A percentile compares a stretch with the other conserved stretches of the same genome.
Conservation (phyloP, 2,329 filamentous ascomycete genomes). For the Penicillium aurantiogriseum region DNA sequence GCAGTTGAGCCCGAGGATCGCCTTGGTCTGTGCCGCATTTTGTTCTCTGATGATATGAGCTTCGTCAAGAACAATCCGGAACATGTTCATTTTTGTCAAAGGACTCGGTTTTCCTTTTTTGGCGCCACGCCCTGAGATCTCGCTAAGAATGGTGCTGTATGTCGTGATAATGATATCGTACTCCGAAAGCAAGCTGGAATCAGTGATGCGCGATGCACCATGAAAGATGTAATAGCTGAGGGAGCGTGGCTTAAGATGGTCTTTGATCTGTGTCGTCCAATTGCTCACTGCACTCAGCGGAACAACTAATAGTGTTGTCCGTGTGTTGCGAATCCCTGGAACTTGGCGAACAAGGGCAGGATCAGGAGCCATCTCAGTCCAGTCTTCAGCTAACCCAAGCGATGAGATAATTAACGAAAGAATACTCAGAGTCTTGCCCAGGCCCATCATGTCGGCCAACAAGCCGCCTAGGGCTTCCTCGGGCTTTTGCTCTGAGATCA, state of each 20-base stretch:
- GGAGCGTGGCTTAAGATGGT: conserved; percentile 66
- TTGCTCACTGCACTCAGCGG: conserved; percentile 90
- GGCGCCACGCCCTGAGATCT: conserved; percentile 65
- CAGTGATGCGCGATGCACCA: conserved; percentile 70
- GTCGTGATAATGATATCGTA: conserved; percentile 90
- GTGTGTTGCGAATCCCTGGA: conserved; percentile 60
- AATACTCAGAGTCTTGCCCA: conserved; percentile 85
- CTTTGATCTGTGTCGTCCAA: conserved; percentile 88
- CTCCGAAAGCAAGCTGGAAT: conserved; percentile 64
- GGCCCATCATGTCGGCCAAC: conserved; percentile 81
- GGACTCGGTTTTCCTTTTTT: conserved; percentile 58
- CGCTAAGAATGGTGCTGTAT: conserved; percentile 82
- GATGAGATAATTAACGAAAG: conserved; percentile 73
- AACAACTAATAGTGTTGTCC: conserved; percentile 80
- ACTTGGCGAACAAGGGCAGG: conserved; percentile 30
- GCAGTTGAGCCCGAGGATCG: conserved; percentile 75
- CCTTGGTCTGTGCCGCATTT: conserved; percentile 76
- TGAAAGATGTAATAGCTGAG: conserved; percentile 83
- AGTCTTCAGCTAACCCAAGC: conserved; percentile 60
- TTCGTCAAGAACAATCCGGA: conserved; percentile 90
- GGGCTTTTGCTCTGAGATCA: conserved; percentile 59
- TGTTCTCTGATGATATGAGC: conserved; percentile 92
- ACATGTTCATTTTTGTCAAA: conserved; percentile 80
- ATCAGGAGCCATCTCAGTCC: conserved; percentile 56
- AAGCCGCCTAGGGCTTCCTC: conserved; percentile 70